phyloP scores from a whole-genome alignment of 73 alveolate genomes.

The Paramecium tetraurelia region DNA sequence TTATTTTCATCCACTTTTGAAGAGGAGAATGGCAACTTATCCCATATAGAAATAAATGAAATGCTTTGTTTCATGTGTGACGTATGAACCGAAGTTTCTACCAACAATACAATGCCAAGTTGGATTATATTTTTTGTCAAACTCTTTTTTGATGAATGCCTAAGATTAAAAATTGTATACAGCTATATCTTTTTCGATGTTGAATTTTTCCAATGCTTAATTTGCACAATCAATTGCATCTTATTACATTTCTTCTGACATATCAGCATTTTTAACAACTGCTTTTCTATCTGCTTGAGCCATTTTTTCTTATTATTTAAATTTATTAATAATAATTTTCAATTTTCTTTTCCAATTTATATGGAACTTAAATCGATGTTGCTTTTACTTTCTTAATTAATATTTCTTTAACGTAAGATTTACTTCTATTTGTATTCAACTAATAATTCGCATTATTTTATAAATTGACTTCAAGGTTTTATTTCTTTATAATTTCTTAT shows the following conservation, averaged over 20 bases:
- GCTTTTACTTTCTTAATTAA: background rate
- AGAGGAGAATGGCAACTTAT: constrained; percentile 89
- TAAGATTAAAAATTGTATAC: background rate
- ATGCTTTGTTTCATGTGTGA: constrained; percentile 98
- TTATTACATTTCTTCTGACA: constrained; percentile 97
- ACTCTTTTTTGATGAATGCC: constrained; percentile 99
- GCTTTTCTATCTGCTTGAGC: constrained; percentile 94
- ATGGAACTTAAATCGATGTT: background rate
- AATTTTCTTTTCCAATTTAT: background rate
- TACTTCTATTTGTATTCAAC: background rate
- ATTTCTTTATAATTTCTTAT: background rate
- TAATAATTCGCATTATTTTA: background rate
- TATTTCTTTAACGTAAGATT: background rate
- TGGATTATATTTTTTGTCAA: constrained; percentile 99
- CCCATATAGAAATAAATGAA: constrained; percentile 98
- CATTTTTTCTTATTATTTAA: constrained; percentile 43
- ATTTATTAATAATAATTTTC: background rate
- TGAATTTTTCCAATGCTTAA: constrained; percentile 94
- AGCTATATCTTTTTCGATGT: constrained; percentile 97
- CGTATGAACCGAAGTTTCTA: constrained; percentile 94
- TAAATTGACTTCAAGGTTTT: background rate
- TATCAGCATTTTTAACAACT: constrained; percentile 95
- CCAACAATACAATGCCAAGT: constrained; percentile 98
- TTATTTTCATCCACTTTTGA: constrained; percentile 64
- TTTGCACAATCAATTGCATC: constrained; percentile 97